Evolutionary conservation across 2,329 filamentous ascomycete species (phyloP), one percentile per base, ranked within the genome.

Genomic region (Xylariaceae sp.): DNA sequence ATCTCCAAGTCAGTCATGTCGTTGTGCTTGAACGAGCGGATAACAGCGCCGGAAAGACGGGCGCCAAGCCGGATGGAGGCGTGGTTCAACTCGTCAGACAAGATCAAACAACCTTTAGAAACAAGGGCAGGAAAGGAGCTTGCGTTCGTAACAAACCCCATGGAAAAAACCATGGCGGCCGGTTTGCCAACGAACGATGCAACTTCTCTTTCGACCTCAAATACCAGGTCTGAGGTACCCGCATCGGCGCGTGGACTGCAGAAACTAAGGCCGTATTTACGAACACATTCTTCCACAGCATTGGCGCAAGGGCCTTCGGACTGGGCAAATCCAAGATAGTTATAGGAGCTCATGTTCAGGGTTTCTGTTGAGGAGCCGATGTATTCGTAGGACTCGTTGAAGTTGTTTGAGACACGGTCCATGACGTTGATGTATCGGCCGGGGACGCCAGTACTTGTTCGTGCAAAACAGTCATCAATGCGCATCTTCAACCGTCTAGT

Each of bases 291-390:
- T 77, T 99, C 95, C 3, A 93, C 91, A 14, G 90, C 89, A 73
- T 98, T 93, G 45, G 95, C 95, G 71, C 95, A 99, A 41, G 95
- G 93, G 10, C 95, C 95, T 64, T 98, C 93, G 0, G 95, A 97
- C 74, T 99, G 95, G 49, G 95, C 95, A 69, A 99, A 99, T 43
- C 95, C 95, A 20, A 99, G 89, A 72, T 99, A 99, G 76, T 99
- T 99, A 83, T 99, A 99, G 1, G 95, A 99, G 79, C 93, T 97
- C 89, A 99, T 89, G 77, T 99, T 99, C 67, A 99, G 80, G 0
- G 95, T 98, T 75, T 99, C 91, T 1, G 93, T 98, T 56, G 86
- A 89, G 46, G 91, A 96, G 55, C 95, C 95, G 1, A 90, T 93
- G 74, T 92, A 87, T 71, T 90, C 85, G 79, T 96, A 99, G 56